These are phyloP conservation scores for Phytopythium sindhum DNA, from an alignment of 352 stramenopile genomes.

Conservation along the genomic window DNA sequence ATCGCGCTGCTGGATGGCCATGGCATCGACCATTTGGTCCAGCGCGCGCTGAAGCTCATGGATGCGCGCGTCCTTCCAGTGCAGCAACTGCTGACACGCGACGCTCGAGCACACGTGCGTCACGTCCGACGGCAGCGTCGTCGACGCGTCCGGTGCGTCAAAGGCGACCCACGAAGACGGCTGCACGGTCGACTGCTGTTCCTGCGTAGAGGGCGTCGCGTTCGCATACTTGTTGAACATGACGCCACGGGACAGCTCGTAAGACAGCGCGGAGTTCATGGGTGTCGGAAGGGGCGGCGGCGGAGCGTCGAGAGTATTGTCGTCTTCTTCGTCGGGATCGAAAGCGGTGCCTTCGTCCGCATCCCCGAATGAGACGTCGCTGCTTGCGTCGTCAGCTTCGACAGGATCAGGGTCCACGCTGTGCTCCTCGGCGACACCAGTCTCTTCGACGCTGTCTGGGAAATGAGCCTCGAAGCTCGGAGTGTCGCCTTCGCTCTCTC, in stretches of 20 bases:
- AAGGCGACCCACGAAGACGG: conserved; percentile 2
- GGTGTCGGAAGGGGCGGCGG: neutral
- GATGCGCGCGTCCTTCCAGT: conserved; percentile 32
- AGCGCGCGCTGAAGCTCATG: conserved; percentile 30
- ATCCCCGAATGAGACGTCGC: conserved; percentile 1
- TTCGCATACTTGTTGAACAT: conserved; percentile 10
- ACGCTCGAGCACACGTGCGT: conserved; percentile 13
- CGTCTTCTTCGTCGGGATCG: neutral
- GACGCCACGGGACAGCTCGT: conserved; percentile 8
- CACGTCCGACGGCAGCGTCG: conserved; percentile 1
- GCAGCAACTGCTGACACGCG: conserved; percentile 20
- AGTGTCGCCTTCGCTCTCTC: neutral
- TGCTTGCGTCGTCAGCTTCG: neutral
- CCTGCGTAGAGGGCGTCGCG: conserved; percentile 5
- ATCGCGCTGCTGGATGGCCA: conserved; percentile 39
- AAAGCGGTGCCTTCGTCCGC: neutral
- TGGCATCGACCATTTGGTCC: conserved; percentile 36
- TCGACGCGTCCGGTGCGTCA: neutral
- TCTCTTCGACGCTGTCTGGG: neutral
- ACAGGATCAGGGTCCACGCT: neutral
- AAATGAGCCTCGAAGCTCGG: neutral
- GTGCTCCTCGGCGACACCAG: neutral
- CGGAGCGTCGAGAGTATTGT: neutral
- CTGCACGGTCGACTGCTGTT: conserved; percentile 1
- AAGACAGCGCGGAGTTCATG: conserved; percentile 1